phyloP scores from a whole-genome alignment of 345 rosid species.

The Gossypium raimondii region DNA sequence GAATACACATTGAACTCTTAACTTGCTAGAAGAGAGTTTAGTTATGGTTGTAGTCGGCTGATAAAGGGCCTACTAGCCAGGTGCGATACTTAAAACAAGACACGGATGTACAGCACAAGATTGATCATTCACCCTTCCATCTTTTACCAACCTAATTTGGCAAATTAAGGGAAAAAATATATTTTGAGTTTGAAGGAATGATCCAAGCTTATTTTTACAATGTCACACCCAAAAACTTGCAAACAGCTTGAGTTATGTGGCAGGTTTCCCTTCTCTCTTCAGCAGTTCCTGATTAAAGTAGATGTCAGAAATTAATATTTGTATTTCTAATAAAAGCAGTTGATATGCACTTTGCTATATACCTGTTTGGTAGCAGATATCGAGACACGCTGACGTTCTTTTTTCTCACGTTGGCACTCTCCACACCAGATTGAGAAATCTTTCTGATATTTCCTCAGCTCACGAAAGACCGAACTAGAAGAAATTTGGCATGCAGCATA shows the following conservation, averaged over 20 bases:
- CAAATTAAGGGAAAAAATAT: not conserved
- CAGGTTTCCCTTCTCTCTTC: slow-evolving; percentile 39
- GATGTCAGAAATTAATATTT: not conserved
- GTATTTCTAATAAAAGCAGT: not conserved
- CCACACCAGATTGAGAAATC: slow-evolving; percentile 89
- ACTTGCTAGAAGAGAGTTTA: not conserved
- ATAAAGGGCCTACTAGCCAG: no score
- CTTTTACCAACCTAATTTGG: not conserved
- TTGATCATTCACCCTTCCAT: not conserved
- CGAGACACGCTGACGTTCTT: slow-evolving; percentile 46
- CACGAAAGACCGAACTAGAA: slow-evolving; percentile 74
- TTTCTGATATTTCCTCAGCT: slow-evolving; percentile 74
- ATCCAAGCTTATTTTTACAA: slow-evolving; percentile 21
- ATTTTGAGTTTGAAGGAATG: not conserved
- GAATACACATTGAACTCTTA: not conserved
- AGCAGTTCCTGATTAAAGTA: slow-evolving; percentile 38
- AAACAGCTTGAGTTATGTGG: slow-evolving; percentile 25
- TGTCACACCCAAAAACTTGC: slow-evolving; percentile 10
- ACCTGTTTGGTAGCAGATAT: slow-evolving; percentile 67
- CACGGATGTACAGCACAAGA: not conserved
- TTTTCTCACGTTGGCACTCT: slow-evolving; percentile 68
- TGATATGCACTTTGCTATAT: slow-evolving; percentile 21
- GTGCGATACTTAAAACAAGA: not conserved
- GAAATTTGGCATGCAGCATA: slow-evolving; percentile 8
- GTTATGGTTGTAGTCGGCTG: not conserved